Evolutionary conservation across 257 asterid species (phyloP).

Genomic region (Solanum habrochaites): DNA sequence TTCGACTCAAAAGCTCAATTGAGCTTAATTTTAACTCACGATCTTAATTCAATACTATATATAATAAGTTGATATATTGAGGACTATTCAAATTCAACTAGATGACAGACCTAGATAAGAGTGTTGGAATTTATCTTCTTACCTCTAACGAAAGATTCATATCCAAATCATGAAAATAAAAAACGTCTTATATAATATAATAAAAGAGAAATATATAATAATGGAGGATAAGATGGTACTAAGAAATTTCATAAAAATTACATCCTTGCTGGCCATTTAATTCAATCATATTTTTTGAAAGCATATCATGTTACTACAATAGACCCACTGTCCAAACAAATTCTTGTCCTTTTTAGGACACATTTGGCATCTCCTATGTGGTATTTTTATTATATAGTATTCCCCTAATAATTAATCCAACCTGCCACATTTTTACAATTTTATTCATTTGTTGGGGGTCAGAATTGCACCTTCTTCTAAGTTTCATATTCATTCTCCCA

Average conservation of each 20-base stretch:
- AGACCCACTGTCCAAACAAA: constrained; percentile 4
- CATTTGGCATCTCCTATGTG: constrained; percentile 13
- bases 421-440: neutral
- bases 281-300: constrained; percentile 3
- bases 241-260: neutral
- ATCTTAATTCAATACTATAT: neutral
- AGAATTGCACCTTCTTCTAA: neutral
- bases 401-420: neutral
- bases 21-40: neutral
- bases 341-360: constrained; percentile 6
- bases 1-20: neutral
- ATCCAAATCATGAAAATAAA: neutral
- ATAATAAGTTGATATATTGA: neutral
- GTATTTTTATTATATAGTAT: neutral
- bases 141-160: neutral
- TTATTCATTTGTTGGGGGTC: neutral
- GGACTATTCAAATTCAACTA: neutral
- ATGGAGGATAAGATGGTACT: neutral
- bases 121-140: neutral
- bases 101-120: neutral
- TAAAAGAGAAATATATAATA: neutral
- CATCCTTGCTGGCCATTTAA: neutral
- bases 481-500: neutral
- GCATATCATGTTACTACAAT: constrained; percentile 22
- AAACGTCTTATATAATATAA: neutral